Evolutionary conservation across 306 rosid species (phyloP).

Genomic region (Rubus parviflorus): DNA sequence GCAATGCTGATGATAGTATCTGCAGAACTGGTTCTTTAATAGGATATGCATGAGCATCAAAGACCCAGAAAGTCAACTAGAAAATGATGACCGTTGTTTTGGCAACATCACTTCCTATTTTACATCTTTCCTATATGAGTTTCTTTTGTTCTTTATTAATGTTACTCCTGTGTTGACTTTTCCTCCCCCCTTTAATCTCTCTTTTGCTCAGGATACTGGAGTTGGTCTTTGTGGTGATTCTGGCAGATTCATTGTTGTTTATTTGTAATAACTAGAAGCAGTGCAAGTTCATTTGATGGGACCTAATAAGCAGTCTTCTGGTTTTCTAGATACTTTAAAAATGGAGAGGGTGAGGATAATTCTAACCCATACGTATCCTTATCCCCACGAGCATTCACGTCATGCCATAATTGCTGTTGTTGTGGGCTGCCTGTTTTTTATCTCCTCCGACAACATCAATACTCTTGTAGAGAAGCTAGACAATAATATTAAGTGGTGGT

Average conservation of each 20-base stretch:
- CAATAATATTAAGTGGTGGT: constrained; percentile 95
- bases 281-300: constrained; percentile 41
- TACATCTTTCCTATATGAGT: neutral
- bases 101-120: neutral
- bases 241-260: constrained; percentile 27
- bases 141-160: neutral
- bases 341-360: constrained; percentile 95
- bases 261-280: constrained; percentile 23
- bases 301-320: constrained; percentile 50
- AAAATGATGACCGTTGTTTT: neutral
- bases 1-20: neutral
- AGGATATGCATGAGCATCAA: neutral
- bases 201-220: constrained; percentile 41
- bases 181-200: neutral
- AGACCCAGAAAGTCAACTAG: neutral
- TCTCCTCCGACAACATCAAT: constrained; percentile 93
- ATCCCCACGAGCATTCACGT: constrained; percentile 97
- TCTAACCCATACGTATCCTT: constrained; percentile 76
- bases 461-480: constrained; percentile 91
- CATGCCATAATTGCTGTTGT: constrained; percentile 94
- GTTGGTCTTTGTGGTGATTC: constrained; percentile 29
- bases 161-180: neutral
- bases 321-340: constrained; percentile 70
- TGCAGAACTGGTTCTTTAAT: neutral
- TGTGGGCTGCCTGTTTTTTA: constrained; percentile 91